Base-by-base conservation (phyloP, 208 protist species). In the Giardia duodenalis region DNA sequence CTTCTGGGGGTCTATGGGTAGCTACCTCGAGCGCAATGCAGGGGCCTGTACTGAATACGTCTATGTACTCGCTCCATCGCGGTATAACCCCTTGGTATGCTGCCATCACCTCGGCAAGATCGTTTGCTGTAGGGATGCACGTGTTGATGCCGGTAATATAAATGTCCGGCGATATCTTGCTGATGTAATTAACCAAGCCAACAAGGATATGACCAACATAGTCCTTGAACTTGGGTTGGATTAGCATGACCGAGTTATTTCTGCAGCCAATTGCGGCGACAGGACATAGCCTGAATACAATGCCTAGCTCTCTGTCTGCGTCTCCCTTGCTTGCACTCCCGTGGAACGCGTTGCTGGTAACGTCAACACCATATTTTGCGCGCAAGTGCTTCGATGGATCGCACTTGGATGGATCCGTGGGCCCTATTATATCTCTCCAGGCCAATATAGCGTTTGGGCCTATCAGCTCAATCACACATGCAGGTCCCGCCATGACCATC, bases 41-140 rank as follows among this genome's bases (percentile, higher is more conserved):
- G 43, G 45, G 2, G 2, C 88, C 88, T 42, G n/a, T 45, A 48
- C 45, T 45, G 1, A 91, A 47, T 0, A 2, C 44, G 88, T 91
- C 88, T 2, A 22, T 47, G 45, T 91, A 91, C 1, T 47, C 44
- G 39, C n/a, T 91, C 2, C 44, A 91, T 47, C 44, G 4, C 2
- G 88, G 88, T 4, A 91, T 91, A n/a, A 91, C 88, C n/a, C 88
- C 88, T n/a, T 91, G 10, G 45, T 91, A 91, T 4, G 88, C 2
- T 1, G 4, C 45, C 10, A 91, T 47, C n/a, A 91, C 2, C 44
- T 91, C 88, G 10, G n/a, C 2, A 47, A 91, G n/a, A 91, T 91
- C 88, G 10, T 22, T 45, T 1, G 88, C 88, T 47, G 44, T 47
- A 47, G 88, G 88, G 47, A 47, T 47, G 19, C 42, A 22, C n/a